Conservation (phyloP, 495 filamentous ascomycete species). For the Penicillium maclennaniae region DNA sequence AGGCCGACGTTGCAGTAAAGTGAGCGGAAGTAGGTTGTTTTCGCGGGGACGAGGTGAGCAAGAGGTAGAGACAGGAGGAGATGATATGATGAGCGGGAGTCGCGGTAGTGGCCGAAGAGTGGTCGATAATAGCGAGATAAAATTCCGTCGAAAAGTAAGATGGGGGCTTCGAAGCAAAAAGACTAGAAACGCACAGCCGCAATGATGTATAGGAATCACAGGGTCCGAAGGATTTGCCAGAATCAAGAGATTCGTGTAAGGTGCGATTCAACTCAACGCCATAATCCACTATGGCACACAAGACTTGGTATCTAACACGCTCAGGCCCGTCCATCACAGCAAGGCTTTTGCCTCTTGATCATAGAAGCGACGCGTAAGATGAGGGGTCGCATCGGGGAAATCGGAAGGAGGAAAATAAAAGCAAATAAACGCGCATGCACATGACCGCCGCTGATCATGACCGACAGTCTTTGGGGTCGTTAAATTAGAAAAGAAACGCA, state of each 20-base stretch:
- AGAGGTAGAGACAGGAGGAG: conserved; percentile 15
- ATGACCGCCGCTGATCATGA: conserved; percentile 36
- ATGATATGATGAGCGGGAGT: not conserved
- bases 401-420: conserved; percentile 48
- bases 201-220: not conserved
- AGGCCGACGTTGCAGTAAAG: conserved; percentile 2
- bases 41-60: conserved; percentile 6
- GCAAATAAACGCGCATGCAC: conserved; percentile 29
- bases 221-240: too few relatives aligned
- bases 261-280: conserved; percentile 23
- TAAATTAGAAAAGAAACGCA: conserved; percentile 28
- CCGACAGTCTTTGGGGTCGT: conserved; percentile 37
- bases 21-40: not conserved
- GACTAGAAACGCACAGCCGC: not conserved
- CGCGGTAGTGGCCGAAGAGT: conserved; percentile 3
- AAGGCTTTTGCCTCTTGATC: conserved; percentile 28
- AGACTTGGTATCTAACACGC: conserved; percentile 29
- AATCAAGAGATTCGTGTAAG: conserved; percentile 1
- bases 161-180: not conserved
- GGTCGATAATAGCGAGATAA: not conserved
- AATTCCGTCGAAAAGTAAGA: not conserved
- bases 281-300: conserved; percentile 15
- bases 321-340: conserved; percentile 26
- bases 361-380: conserved; percentile 53
- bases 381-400: conserved; percentile 30